Conservation (phyloP, 805 yeast genomes). For the Clavispora fructus region DNA sequence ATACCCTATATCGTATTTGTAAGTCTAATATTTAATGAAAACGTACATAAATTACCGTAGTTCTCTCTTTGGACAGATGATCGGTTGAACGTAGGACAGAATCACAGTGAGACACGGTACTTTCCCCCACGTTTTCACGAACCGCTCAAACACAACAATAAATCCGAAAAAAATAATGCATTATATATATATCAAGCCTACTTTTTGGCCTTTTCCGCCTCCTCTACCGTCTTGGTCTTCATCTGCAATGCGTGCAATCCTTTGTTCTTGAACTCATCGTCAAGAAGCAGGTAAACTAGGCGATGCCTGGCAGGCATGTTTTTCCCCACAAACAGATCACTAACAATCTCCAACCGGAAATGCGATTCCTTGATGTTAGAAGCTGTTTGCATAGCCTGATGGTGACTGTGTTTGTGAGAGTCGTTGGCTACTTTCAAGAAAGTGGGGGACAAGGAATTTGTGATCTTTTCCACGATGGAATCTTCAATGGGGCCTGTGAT, state of each 20-base stretch:
- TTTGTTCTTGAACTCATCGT: slow-evolving; percentile 62
- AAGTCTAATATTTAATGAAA: neutral
- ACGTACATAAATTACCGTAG: neutral
- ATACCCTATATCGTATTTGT: neutral
- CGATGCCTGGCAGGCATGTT: slow-evolving; percentile 74
- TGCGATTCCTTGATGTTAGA: slow-evolving; percentile 74
- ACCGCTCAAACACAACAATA: too few relatives aligned
- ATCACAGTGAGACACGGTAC: too few relatives aligned
- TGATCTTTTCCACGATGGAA: slow-evolving; percentile 41
- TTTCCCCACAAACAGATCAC: slow-evolving; percentile 62
- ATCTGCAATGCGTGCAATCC: slow-evolving; percentile 89
- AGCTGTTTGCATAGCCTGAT: slow-evolving; percentile 74
- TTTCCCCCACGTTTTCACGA: too few relatives aligned
- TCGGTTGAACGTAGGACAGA: too few relatives aligned
- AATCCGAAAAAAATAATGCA: neutral
- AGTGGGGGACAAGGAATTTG: slow-evolving; percentile 38
- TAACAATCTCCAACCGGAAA: slow-evolving; percentile 68
- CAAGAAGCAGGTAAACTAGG: slow-evolving; percentile 59
- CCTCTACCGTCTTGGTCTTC: slow-evolving; percentile 70
- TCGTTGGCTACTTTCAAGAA: slow-evolving; percentile 62
- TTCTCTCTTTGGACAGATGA: too few relatives aligned
- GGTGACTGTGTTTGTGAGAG: slow-evolving; percentile 84
- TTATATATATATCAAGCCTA: neutral
- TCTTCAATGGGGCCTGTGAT: slow-evolving; percentile 46
- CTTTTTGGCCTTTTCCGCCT: slow-evolving; percentile 19